Conservation (phyloP, 345 rosid genomes). For the Balakata baccata region DNA sequence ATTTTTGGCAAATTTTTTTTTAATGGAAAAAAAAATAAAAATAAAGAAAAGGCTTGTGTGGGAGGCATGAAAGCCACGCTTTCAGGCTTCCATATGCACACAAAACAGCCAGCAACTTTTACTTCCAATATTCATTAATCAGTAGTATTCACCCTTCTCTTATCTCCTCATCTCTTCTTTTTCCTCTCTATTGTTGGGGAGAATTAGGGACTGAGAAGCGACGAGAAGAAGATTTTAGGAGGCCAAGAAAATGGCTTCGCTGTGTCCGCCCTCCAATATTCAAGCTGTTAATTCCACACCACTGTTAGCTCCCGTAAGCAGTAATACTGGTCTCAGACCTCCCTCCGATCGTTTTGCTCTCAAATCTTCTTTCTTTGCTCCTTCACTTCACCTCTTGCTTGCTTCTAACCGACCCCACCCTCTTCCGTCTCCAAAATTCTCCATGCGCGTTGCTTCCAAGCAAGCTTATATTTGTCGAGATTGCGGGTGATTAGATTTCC, state of each 20-base stretch:
- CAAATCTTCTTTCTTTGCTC: conserved; percentile 56
- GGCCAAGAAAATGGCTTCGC: conserved; percentile 28
- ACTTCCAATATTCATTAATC: not conserved
- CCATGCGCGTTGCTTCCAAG: conserved; percentile 83
- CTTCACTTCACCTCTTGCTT: conserved; percentile 44
- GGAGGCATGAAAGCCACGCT: conserved; percentile 45
- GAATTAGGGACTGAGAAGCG: not conserved
- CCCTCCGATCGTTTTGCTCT: conserved; percentile 40
- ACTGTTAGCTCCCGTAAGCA: conserved; percentile 35
- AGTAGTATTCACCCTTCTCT: conserved; percentile 18
- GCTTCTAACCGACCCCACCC: conserved; percentile 25
- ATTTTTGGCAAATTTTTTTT: no score
- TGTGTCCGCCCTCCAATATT: conserved; percentile 32
- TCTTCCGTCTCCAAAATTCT: conserved; percentile 43
- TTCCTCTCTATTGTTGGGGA: not conserved
- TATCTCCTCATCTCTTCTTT: conserved; percentile 27
- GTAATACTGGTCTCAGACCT: conserved; percentile 32
- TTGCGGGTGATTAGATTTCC: conserved; percentile 57
- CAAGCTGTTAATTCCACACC: conserved; percentile 14
- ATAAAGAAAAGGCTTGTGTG: conserved; percentile 17
- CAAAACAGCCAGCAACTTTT: conserved; percentile 12
- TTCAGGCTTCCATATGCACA: conserved; percentile 17
- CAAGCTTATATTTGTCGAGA: conserved; percentile 90
- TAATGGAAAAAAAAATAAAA: not conserved
- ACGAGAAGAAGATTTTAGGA: not conserved